Evolutionary conservation across 2,329 filamentous ascomycete genomes (phyloP).

Genomic region (Cytospora chrysosperma): DNA sequence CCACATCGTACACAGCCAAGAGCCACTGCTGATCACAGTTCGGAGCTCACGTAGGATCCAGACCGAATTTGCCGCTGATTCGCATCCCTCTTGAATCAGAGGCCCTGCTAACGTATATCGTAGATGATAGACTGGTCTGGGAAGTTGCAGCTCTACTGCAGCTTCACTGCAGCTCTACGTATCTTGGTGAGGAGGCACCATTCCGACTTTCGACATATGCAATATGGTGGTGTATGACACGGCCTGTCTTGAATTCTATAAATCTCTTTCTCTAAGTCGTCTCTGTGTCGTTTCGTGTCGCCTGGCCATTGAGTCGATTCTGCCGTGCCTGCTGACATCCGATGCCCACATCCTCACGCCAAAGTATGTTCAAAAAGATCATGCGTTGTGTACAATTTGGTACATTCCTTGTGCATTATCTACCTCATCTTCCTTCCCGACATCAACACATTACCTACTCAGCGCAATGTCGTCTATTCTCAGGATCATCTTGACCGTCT

Average conservation of each 20-base stretch:
- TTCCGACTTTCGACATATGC: not conserved
- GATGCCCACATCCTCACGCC: not conserved
- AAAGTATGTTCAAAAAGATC: not conserved
- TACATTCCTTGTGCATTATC: not conserved
- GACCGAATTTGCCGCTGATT: not conserved
- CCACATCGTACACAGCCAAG: too few relatives aligned
- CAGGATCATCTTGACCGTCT: conserved; percentile 95
- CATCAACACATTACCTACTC: conserved; percentile 48
- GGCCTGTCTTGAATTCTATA: not conserved
- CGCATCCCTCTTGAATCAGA: not conserved
- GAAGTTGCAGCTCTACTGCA: too few relatives aligned
- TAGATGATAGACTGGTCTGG: not conserved
- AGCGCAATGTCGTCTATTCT: conserved; percentile 67
- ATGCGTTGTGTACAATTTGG: not conserved
- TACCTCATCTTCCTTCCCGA: not conserved
- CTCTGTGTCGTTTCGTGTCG: not conserved
- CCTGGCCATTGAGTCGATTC: not conserved
- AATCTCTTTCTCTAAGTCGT: not conserved
- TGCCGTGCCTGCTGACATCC: not conserved
- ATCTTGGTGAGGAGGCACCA: not conserved
- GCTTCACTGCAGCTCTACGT: not conserved
- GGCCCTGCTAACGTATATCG: not conserved
- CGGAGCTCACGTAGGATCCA: too few relatives aligned
- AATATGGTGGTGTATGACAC: not conserved
- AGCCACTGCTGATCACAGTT: too few relatives aligned